Conservation (phyloP, 768 basidiomycete species). For the Lactarius akahatsu region DNA sequence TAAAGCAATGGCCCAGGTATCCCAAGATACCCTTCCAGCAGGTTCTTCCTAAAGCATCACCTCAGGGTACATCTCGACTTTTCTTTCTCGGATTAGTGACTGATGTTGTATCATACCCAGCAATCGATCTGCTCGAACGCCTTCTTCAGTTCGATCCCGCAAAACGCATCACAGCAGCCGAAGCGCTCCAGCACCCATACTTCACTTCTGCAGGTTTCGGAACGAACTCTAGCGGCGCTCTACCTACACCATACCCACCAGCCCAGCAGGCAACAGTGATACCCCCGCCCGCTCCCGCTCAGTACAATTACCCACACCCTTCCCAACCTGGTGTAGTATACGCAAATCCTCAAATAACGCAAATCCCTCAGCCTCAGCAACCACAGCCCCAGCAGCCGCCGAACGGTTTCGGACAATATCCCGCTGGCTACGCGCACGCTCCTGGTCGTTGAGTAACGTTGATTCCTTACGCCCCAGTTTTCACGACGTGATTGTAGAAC, state of each 20-base stretch:
- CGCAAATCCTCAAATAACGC: constrained; percentile 23
- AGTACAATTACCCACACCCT: constrained; percentile 66
- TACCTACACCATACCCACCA: constrained; percentile 34
- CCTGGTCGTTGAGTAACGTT: constrained; percentile 25
- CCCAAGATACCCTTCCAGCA: constrained; percentile 80
- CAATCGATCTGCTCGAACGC: constrained; percentile 90
- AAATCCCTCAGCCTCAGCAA: constrained; percentile 40
- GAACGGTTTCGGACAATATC: constrained; percentile 29
- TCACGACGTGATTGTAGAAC: background rate
- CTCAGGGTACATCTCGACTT: constrained; percentile 56
- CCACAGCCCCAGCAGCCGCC: constrained; percentile 28
- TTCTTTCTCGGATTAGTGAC: background rate
- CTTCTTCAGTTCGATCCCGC: constrained; percentile 95
- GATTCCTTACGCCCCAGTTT: constrained; percentile 1
- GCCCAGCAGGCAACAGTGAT: constrained; percentile 58
- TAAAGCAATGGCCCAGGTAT: constrained; percentile 86
- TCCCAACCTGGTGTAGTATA: constrained; percentile 42
- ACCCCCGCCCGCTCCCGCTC: constrained; percentile 34
- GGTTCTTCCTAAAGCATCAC: constrained; percentile 81
- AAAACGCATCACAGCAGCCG: constrained; percentile 86
- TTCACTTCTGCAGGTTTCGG: constrained; percentile 58
- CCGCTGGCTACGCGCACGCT: constrained; percentile 28
- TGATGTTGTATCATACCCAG: constrained; percentile 37
- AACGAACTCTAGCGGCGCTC: constrained; percentile 46
- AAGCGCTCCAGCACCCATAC: constrained; percentile 91